Conservation (phyloP, 495 filamentous ascomycete species). For the Neurospora sp. region DNA sequence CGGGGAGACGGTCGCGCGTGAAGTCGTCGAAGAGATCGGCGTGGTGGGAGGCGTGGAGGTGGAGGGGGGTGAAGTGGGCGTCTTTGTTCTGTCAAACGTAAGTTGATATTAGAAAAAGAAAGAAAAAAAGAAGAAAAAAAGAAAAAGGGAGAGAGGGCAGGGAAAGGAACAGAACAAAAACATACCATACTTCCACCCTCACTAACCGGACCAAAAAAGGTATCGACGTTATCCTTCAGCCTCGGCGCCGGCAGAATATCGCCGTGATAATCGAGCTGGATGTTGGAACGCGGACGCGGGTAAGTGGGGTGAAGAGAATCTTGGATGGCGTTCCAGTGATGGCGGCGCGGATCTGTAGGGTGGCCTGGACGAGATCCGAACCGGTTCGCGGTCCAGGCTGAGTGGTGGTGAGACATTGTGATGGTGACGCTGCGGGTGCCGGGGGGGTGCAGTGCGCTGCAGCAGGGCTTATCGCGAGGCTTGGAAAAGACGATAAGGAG, state of each 20-base stretch:
- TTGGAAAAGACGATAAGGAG: not conserved
- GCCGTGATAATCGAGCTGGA: not conserved
- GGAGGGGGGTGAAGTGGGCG: conserved; percentile 73
- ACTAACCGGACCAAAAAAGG: not conserved
- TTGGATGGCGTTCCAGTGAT: not conserved
- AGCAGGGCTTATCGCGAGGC: not conserved
- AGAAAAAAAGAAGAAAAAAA: not conserved
- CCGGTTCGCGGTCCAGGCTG: not conserved
- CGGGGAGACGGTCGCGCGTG: conserved; percentile 54
- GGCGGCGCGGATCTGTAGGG: not conserved
- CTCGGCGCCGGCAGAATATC: not conserved
- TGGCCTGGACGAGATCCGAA: not conserved
- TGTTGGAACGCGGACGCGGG: not conserved
- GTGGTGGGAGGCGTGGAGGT: conserved; percentile 68
- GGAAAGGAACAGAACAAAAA: not conserved
- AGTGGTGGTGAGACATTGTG: not conserved
- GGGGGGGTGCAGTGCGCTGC: not conserved
- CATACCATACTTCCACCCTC: not conserved
- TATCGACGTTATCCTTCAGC: not conserved
- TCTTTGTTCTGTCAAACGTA: conserved; percentile 68
- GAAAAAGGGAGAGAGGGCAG: not conserved
- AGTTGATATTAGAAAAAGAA: not conserved
- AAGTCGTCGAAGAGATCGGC: conserved; percentile 94
- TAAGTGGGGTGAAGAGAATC: not conserved
- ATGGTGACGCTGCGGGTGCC: not conserved